Evolutionary conservation across 371 early-diverging fungal genomes (phyloP).

Genomic region (Mortierella polycephala): DNA sequence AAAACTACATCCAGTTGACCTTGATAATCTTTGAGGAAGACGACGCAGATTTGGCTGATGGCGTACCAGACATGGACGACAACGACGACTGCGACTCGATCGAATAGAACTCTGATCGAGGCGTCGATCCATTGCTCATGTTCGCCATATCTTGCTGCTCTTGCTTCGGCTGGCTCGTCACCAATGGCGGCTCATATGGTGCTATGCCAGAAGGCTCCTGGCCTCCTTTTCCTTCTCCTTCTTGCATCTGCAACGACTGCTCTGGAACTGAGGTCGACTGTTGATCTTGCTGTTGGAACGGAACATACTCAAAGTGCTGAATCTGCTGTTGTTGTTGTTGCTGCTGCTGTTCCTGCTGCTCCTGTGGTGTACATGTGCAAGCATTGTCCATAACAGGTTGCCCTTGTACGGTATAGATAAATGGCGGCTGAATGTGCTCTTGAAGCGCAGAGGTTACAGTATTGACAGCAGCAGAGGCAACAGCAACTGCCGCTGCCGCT

Average conservation of each 20-base stretch:
- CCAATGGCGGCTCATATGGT: not conserved
- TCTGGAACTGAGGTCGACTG: conserved; percentile 1
- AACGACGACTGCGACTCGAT: no score
- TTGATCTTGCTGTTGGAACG: conserved; percentile 6
- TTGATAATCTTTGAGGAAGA: no score
- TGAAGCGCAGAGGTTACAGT: conserved; percentile 35
- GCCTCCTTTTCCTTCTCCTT: no score
- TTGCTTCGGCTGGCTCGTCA: conserved; percentile 1
- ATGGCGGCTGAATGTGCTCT: conserved; percentile 34
- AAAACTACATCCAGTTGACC: no score
- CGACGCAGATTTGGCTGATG: no score
- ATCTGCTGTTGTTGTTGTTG: conserved; percentile 8
- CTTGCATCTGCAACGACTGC: not conserved
- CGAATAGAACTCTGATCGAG: no score
- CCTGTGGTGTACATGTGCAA: not conserved
- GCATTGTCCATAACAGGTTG: not conserved
- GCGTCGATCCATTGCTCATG: not conserved
- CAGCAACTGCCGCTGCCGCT: conserved; percentile 36
- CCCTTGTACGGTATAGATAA: conserved; percentile 32
- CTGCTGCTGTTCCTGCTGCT: conserved; percentile 10
- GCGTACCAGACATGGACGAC: no score
- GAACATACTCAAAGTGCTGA: conserved; percentile 2
- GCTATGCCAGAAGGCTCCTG: no score
- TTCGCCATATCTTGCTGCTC: not conserved
- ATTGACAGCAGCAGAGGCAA: conserved; percentile 36